Base-by-base conservation (phyloP, 768 basidiomycete genomes). In the Sporobolomyces pararoseus region DNA sequence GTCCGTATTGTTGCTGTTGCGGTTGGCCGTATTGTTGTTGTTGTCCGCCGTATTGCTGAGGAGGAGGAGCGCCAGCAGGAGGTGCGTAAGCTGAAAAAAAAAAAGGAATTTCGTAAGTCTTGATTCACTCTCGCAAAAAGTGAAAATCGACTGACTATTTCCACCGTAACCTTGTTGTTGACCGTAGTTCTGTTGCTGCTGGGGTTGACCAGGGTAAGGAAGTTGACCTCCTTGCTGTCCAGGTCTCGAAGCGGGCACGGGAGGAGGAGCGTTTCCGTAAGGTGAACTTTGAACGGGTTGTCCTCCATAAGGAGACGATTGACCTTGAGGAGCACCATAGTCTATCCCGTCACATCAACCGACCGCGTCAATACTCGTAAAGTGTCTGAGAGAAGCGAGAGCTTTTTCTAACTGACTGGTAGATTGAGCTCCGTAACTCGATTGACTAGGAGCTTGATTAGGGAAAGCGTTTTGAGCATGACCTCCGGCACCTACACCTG, bases 391-490 rank as follows among this genome's bases (percentile, higher is more conserved):
- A n/a, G n/a, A n/a, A n/a, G n/a, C n/a, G n/a, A n/a, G n/a, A n/a
- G n/a, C n/a, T n/a, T n/a, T n/a, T n/a, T n/a, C n/a, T n/a, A n/a
- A n/a, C n/a, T n/a, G n/a, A n/a, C n/a, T n/a, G n/a, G n/a, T n/a
- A n/a, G n/a, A n/a, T n/a, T n/a, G n/a, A 27, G 52, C 51, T 31
- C 67, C 67, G 39, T 68, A 62, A 14, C 52, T 49, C 23, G 54
- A 42, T 23, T 49, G 44, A 12, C 29, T 21, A 12, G 62, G 63
- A 7, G 55, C 21, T 35, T 63, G 60, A 14, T 50, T 50, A 1
- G 68, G 68, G 59, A 65, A 70, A 7, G 63, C 68, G 34, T 44
- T 47, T 12, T 32, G 27, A 31, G 59, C 63, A 25, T 70, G 63
- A 31, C 14, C 4, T 29, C 32, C 17, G 23, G 21, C 7, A 25